Evolutionary conservation across 1,284 basidiomycete genomes (phyloP).

Genomic region (Sporisorium reilianum): DNA sequence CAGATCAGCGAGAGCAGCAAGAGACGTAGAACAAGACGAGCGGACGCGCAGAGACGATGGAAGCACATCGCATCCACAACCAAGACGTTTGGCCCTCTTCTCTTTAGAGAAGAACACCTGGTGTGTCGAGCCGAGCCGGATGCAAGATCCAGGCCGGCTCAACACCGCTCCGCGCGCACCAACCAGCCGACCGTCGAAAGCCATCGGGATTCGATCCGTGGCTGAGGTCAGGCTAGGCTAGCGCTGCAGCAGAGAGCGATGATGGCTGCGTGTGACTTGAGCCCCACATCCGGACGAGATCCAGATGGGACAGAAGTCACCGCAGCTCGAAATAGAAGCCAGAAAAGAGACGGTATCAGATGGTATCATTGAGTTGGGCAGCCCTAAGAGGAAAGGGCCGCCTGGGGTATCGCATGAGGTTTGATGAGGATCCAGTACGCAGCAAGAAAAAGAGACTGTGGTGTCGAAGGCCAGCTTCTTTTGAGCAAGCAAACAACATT

Average conservation of each 20-base stretch:
- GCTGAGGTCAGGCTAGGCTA: conserved; percentile 21
- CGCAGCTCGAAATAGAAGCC: conserved; percentile 13
- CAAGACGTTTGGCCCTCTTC: neutral
- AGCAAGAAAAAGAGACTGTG: conserved; percentile 29
- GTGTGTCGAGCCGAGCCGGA: too few relatives aligned
- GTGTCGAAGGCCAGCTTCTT: conserved; percentile 14
- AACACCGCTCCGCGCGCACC: neutral
- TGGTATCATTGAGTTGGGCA: conserved; percentile 41
- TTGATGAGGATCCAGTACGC: conserved; percentile 28
- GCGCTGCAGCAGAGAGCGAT: conserved; percentile 6
- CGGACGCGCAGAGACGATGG: neutral
- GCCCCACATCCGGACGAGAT: neutral
- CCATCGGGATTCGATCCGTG: neutral
- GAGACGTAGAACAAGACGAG: neutral
- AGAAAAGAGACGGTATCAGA: conserved; percentile 19
- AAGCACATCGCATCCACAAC: neutral
- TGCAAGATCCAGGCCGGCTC: too few relatives aligned
- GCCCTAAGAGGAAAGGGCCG: neutral
- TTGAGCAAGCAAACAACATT: neutral
- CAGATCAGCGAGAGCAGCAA: neutral
- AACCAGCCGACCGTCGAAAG: conserved; percentile 7
- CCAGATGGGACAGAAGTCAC: neutral
- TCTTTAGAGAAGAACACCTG: too few relatives aligned
- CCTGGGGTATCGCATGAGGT: conserved; percentile 42
- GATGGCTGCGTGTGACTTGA: neutral